phyloP scores from a whole-genome alignment of 192 early-diverging fungal genomes.

The Geranomyces michiganensis region DNA sequence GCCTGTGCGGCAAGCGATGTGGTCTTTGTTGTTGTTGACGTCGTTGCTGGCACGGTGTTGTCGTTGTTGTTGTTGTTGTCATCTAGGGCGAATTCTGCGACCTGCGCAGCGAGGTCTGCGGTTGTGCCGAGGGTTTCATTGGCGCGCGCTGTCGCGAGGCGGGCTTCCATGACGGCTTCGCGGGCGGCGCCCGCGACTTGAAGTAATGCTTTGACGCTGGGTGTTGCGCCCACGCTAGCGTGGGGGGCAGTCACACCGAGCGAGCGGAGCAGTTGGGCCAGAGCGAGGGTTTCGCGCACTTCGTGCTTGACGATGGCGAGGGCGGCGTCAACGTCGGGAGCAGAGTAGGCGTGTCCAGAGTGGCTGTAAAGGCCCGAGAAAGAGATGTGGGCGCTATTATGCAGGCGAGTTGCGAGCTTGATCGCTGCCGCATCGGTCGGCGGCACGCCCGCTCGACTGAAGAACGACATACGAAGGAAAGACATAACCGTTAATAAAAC shows the following conservation, averaged over 20 bases:
- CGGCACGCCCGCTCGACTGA: slow-evolving; percentile 19
- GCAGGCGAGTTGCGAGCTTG: slow-evolving; percentile 16
- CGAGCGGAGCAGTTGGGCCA: slow-evolving; percentile 29
- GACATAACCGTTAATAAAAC: neutral
- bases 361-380: slow-evolving; percentile 33
- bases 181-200: slow-evolving; percentile 19
- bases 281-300: slow-evolving; percentile 10
- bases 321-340: neutral
- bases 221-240: slow-evolving; percentile 30
- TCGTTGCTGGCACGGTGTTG: neutral
- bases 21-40: neutral
- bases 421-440: neutral
- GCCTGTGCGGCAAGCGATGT: slow-evolving; percentile 1
- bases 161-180: slow-evolving; percentile 22
- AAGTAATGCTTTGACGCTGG: slow-evolving; percentile 21
- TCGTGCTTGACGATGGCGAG: slow-evolving; percentile 21
- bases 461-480: neutral
- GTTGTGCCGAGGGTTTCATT: neutral
- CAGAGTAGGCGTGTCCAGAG: slow-evolving; percentile 21
- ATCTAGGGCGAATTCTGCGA: slow-evolving; percentile 13
- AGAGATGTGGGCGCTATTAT: slow-evolving; percentile 9
- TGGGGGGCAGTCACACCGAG: slow-evolving; percentile 19
- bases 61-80: slow-evolving; percentile 11
- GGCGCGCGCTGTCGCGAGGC: slow-evolving; percentile 9
- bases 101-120: slow-evolving; percentile 9